Percentiles rank a stretch among this genome's conserved stretches.
Evolutionary conservation across 257 asterid species (phyloP).

Genomic region (Lycium barbarum): DNA sequence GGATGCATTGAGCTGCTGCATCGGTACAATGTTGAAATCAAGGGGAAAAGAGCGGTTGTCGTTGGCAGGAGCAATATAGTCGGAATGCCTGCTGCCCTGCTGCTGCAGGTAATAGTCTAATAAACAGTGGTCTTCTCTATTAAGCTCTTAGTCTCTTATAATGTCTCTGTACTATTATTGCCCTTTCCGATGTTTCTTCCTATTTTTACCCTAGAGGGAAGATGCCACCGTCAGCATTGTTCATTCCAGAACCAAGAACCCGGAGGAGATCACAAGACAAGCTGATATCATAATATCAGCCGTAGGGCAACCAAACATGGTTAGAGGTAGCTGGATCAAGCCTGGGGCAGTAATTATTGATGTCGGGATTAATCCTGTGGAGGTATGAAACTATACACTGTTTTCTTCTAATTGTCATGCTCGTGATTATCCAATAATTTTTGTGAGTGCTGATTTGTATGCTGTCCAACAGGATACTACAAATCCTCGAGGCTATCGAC

Average conservation of each 20-base stretch:
- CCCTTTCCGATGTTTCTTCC: background rate
- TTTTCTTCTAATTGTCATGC: background rate
- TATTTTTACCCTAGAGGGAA: constrained; percentile 60
- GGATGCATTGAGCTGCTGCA: constrained; percentile 92
- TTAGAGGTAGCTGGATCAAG: constrained; percentile 93
- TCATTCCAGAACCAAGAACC: constrained; percentile 85
- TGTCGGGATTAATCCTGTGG: constrained; percentile 85
- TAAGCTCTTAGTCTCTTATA: background rate
- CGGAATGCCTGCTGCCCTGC: constrained; percentile 89
- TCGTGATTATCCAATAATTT: background rate
- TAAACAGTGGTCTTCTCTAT: background rate
- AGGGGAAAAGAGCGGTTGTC: constrained; percentile 89
- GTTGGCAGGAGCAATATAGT: constrained; percentile 96
- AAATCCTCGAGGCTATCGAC: constrained; percentile 71
- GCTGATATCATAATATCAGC: constrained; percentile 87
- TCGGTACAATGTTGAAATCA: constrained; percentile 70
- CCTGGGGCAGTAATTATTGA: constrained; percentile 91
- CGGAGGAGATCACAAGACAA: constrained; percentile 79
- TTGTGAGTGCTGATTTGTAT: background rate
- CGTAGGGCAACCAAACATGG: constrained; percentile 88
- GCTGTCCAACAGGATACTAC: constrained; percentile 58
- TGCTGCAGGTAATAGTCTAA: constrained; percentile 68
- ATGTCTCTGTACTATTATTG: background rate
- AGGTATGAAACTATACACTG: constrained; percentile 50
- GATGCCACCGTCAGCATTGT: constrained; percentile 90